These are phyloP conservation scores for Coffea humblotiana DNA, from an alignment of 305 asterid genomes.

Conservation along the genomic window DNA sequence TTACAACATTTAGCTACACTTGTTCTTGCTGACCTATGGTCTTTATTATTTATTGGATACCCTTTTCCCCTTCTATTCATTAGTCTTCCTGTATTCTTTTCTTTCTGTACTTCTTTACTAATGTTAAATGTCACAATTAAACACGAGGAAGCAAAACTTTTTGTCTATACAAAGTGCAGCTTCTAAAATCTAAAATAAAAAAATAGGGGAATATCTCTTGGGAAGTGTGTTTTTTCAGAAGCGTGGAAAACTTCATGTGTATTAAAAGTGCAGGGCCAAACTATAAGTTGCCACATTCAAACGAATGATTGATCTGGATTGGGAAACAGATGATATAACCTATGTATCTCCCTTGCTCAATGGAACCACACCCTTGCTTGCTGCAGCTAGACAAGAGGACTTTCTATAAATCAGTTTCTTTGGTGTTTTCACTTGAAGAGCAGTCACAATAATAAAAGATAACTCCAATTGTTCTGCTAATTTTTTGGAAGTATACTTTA, in stretches of 20 bases:
- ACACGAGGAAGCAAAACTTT: not conserved
- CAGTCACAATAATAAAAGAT: not conserved
- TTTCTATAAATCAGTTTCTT: not conserved
- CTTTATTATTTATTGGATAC: not conserved
- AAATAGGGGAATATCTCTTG: not conserved
- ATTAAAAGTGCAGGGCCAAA: not conserved
- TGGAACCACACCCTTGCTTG: not conserved
- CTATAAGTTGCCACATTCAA: not conserved
- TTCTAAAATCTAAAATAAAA: not conserved
- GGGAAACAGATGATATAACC: not conserved
- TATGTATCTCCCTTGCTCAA: not conserved
- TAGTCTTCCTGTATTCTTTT: not conserved
- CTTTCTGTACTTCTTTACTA: not conserved
- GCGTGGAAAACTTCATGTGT: not conserved
- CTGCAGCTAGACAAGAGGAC: not conserved
- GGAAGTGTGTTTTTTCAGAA: not conserved
- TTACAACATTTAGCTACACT: not conserved
- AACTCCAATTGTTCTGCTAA: not conserved
- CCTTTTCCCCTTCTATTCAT: not conserved
- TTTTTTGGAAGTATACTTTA: constrained; percentile 9
- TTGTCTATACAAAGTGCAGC: not conserved
- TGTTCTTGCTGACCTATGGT: not conserved
- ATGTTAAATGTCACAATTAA: not conserved
- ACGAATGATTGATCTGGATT: not conserved
- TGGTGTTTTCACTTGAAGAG: not conserved